phyloP scores from a whole-genome alignment of 2,329 filamentous ascomycete genomes.

The Diaporthe citriasiana region DNA sequence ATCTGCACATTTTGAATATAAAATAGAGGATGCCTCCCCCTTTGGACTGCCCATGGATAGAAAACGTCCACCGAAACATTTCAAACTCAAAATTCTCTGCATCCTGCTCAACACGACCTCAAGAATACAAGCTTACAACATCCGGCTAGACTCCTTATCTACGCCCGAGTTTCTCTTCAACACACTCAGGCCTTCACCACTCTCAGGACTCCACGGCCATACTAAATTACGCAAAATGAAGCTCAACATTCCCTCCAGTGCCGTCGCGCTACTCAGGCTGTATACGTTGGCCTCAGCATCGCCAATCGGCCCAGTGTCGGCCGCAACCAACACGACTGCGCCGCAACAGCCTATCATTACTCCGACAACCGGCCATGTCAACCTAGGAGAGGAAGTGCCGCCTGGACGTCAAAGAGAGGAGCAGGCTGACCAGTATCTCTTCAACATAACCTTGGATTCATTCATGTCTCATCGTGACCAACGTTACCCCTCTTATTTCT shows the following conservation, averaged over 20 bases:
- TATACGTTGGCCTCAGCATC: background rate
- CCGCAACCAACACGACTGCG: background rate
- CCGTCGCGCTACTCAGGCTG: background rate
- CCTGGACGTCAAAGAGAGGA: background rate
- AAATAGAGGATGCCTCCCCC: background rate
- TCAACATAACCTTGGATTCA: constrained; percentile 8
- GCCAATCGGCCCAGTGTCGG: background rate
- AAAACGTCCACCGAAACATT: background rate
- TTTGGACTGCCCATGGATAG: background rate
- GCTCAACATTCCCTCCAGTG: background rate
- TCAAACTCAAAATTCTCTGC: background rate
- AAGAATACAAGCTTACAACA: background rate
- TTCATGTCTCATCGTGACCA: background rate
- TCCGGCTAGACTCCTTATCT: background rate
- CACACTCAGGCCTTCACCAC: background rate
- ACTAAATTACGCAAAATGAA: background rate
- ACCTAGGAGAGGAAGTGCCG: background rate
- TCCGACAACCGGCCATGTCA: background rate
- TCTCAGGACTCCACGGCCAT: background rate
- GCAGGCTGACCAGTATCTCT: background rate
- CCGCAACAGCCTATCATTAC: background rate
- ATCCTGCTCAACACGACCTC: too few species aligned
- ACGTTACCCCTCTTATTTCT: background rate
- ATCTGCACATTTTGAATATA: background rate
- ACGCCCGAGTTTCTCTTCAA: background rate